phyloP scores from a whole-genome alignment of 352 stramenopile species.

The Phytopythium chamaehyphon region DNA sequence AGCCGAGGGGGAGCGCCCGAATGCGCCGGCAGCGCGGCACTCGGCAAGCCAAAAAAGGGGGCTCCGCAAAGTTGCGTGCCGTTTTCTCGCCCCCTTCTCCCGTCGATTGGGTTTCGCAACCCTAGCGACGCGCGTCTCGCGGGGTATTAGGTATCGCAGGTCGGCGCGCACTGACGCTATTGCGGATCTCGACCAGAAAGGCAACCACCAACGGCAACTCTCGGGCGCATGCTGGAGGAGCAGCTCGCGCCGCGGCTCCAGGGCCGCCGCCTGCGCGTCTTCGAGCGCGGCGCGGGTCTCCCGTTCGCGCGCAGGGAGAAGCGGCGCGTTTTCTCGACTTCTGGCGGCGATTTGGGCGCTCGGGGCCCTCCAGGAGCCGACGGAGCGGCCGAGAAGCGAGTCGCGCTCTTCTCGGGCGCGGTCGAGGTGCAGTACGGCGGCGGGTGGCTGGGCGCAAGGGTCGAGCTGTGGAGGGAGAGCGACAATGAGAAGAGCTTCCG shows the following conservation, averaged over 20 bases:
- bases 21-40: not conserved
- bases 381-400: not conserved
- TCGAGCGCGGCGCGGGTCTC: not conserved
- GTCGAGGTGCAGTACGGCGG: slow-evolving; percentile 24
- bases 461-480: slow-evolving; percentile 18
- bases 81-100: slow-evolving; percentile 5
- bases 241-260: not conserved
- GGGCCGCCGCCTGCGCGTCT: slow-evolving; percentile 6
- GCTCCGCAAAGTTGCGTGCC: not conserved
- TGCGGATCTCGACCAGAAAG: too few relatives aligned
- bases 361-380: not conserved
- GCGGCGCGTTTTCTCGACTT: too few relatives aligned
- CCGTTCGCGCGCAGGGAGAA: not conserved
- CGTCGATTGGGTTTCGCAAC: too few relatives aligned
- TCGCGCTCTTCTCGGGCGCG: slow-evolving; percentile 20
- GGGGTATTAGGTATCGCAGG: too few relatives aligned
- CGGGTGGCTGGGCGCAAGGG: slow-evolving; percentile 18
- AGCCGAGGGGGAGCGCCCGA: not conserved
- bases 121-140: too few relatives aligned
- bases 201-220: too few relatives aligned
- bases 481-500: slow-evolving; percentile 8
- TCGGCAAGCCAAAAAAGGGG: slow-evolving; percentile 1
- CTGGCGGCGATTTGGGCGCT: slow-evolving; percentile 1
- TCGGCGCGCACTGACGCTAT: too few relatives aligned
- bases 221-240: too few relatives aligned